These are phyloP conservation scores for Prunus campanulata DNA, from an alignment of 306 rosid species.

Conservation along the genomic window DNA sequence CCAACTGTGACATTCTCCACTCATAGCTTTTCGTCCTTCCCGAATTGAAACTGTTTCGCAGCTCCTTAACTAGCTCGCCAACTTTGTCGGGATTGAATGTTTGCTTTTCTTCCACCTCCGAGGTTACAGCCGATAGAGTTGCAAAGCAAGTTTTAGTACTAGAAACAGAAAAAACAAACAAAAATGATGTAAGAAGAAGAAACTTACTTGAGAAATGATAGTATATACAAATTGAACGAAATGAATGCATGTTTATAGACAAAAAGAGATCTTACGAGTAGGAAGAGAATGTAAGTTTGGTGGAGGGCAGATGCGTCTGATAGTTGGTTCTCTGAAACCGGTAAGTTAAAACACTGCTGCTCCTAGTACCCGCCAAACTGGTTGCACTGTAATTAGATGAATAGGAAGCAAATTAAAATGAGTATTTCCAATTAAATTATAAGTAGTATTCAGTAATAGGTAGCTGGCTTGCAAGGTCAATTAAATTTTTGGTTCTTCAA, in stretches of 20 bases:
- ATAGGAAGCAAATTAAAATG: too few species aligned
- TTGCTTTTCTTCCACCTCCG: slow-evolving; percentile 42
- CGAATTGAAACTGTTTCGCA: slow-evolving; percentile 46
- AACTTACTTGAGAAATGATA: not conserved
- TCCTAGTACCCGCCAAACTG: slow-evolving; percentile 11
- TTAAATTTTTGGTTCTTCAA: too few species aligned
- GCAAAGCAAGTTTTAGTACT: slow-evolving; percentile 42
- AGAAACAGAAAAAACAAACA: not conserved
- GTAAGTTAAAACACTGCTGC: not conserved
- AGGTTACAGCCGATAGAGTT: slow-evolving; percentile 31
- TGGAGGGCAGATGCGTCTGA: not conserved
- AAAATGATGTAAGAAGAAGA: not conserved
- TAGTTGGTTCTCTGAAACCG: not conserved
- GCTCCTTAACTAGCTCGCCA: slow-evolving; percentile 45
- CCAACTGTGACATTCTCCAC: slow-evolving; percentile 71
- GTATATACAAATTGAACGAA: not conserved
- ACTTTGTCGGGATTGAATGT: slow-evolving; percentile 47
- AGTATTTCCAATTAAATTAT: too few species aligned
- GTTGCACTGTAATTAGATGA: not conserved
- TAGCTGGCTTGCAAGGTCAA: too few species aligned
- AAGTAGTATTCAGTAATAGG: too few species aligned
- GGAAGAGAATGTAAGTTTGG: slow-evolving; percentile 14
- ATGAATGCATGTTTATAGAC: not conserved
- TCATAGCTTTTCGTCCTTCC: slow-evolving; percentile 75
- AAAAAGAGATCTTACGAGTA: not conserved